A percentile compares a stretch with the other conserved stretches of the same genome.
These are phyloP conservation scores for Hypoxylon sp. DNA, from an alignment of 2,329 filamentous ascomycete species.

Conservation along the genomic window DNA sequence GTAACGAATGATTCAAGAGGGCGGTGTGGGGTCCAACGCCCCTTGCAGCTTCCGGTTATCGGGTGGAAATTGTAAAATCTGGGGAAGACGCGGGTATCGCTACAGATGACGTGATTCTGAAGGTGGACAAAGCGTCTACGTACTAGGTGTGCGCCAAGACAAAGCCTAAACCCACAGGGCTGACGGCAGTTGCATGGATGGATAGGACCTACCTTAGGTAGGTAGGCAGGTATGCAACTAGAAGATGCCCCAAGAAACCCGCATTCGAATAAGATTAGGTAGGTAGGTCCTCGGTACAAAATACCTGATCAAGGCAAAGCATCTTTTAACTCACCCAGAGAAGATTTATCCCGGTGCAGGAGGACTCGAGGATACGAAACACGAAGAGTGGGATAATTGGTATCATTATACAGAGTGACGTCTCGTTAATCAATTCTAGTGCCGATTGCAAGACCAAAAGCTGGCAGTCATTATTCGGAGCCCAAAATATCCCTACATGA, in stretches of 20 bases:
- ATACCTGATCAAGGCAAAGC: neutral
- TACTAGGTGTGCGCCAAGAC: slow-evolving; percentile 21
- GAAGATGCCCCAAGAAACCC: no score
- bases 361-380: neutral
- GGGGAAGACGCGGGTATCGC: slow-evolving; percentile 46
- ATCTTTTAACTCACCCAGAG: neutral
- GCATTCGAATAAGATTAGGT: no score
- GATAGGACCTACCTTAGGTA: neutral
- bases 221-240: neutral
- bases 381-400: slow-evolving; percentile 3
- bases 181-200: slow-evolving; percentile 4
- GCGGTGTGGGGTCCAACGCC: slow-evolving; percentile 28
- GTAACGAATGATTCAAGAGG: slow-evolving; percentile 30
- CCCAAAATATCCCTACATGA: slow-evolving; percentile 32
- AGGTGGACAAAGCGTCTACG: slow-evolving; percentile 41
- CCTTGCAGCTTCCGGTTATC: slow-evolving; percentile 50
- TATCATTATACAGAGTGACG: slow-evolving; percentile 40
- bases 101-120: slow-evolving; percentile 48
- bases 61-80: slow-evolving; percentile 42
- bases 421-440: slow-evolving; percentile 32
- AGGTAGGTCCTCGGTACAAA: no score
- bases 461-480: slow-evolving; percentile 18
- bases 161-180: slow-evolving; percentile 20
- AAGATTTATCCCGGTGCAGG: neutral
- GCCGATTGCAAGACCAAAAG: slow-evolving; percentile 24